A percentile compares a stretch with the other conserved stretches of the same genome.
These are phyloP conservation scores for Escovopsis weberi DNA, from an alignment of 2,329 filamentous ascomycete genomes.

Conservation along the genomic window DNA sequence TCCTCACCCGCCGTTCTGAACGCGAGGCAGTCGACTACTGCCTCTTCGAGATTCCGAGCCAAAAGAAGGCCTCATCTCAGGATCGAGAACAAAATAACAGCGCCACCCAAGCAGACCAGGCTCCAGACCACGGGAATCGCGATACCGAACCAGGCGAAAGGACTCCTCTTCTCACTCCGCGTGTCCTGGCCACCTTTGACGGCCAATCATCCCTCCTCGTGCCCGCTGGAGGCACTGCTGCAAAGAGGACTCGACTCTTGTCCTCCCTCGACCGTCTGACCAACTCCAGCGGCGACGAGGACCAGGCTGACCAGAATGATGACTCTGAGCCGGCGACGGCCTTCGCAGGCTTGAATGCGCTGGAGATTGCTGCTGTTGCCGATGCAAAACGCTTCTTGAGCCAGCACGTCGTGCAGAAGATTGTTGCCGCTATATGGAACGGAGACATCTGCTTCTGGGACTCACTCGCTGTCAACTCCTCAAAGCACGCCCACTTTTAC, in stretches of 20 bases:
- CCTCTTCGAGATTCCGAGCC: slow-evolving; percentile 53
- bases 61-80: slow-evolving; percentile 9
- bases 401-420: slow-evolving; percentile 66
- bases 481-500: slow-evolving; percentile 65
- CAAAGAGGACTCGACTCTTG: slow-evolving; percentile 33
- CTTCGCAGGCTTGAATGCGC: slow-evolving; percentile 68
- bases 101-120: not conserved
- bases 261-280: slow-evolving; percentile 42
- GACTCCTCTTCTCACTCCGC: slow-evolving; percentile 28
- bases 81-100: slow-evolving; percentile 2
- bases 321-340: slow-evolving; percentile 45
- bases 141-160: slow-evolving; percentile 33
- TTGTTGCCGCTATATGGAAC: slow-evolving; percentile 73
- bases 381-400: slow-evolving; percentile 74
- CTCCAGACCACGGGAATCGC: slow-evolving; percentile 4
- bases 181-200: slow-evolving; percentile 14
- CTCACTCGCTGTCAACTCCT: slow-evolving; percentile 53
- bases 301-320: slow-evolving; percentile 9
- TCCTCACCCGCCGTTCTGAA: slow-evolving; percentile 56
- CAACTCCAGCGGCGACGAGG: slow-evolving; percentile 21
- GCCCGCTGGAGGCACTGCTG: slow-evolving; percentile 22
- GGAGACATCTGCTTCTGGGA: slow-evolving; percentile 85
- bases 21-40: slow-evolving; percentile 61
- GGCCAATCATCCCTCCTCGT: slow-evolving; percentile 8
- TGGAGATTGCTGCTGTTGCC: slow-evolving; percentile 73